These are phyloP conservation scores for Bryoglossum gracile DNA, from an alignment of 495 filamentous ascomycete genomes.

Conservation along the genomic window DNA sequence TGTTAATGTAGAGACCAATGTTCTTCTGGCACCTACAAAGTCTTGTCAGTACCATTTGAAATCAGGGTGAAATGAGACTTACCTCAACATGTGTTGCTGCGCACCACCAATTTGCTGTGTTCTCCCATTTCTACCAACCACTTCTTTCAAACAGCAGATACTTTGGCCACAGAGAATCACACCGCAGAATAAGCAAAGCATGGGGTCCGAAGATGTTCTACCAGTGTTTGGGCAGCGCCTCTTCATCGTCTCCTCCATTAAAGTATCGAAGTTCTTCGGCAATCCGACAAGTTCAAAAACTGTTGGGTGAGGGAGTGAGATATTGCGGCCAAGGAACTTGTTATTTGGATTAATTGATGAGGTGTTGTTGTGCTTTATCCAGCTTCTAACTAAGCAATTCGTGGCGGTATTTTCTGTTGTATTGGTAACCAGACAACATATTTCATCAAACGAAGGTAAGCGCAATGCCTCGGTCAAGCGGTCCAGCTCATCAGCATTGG, in stretches of 20 bases:
- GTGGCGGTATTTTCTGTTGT: neutral
- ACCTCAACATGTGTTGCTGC: conserved; percentile 84
- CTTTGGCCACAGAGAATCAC: conserved; percentile 93
- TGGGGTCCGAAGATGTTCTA: conserved; percentile 82
- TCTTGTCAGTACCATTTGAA: conserved; percentile 17
- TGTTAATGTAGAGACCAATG: conserved; percentile 89
- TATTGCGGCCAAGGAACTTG: neutral
- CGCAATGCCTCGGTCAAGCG: conserved; percentile 68
- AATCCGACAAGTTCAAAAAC: conserved; percentile 93
- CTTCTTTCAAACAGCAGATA: conserved; percentile 73
- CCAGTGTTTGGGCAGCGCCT: conserved; percentile 81
- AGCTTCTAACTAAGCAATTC: conserved; percentile 51
- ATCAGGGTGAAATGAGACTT: conserved; percentile 30
- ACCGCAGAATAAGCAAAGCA: conserved; percentile 90
- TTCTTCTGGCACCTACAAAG: conserved; percentile 70
- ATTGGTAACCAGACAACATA: conserved; percentile 46
- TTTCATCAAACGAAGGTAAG: conserved; percentile 72
- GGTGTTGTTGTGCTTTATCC: conserved; percentile 59
- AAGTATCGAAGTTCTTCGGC: conserved; percentile 82
- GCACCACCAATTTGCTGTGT: conserved; percentile 61
- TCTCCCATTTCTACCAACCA: conserved; percentile 23
- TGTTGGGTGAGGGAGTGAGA: conserved; percentile 57
- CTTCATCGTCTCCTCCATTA: conserved; percentile 85
- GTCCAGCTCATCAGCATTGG: conserved; percentile 70
- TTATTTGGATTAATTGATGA: neutral